Evolutionary conservation across 768 basidiomycete species (phyloP).

Genomic region (Leccinum sublutescens): DNA sequence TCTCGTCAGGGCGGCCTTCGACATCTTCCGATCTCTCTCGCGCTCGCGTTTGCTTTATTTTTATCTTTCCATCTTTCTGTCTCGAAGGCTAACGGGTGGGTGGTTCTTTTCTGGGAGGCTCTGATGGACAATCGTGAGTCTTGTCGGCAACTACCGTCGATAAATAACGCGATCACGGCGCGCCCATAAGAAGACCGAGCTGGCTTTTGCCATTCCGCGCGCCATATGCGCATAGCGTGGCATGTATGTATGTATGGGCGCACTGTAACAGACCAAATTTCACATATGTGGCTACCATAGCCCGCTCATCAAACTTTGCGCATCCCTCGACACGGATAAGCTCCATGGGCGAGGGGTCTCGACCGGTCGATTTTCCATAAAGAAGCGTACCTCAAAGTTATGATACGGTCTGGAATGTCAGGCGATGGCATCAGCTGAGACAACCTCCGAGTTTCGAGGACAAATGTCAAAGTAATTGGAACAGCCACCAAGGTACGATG

Average conservation of each 20-base stretch:
- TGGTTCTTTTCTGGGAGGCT: not conserved
- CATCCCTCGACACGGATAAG: constrained; percentile 13
- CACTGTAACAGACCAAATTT: not conserved
- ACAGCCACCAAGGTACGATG: not conserved
- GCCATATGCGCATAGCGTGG: not conserved
- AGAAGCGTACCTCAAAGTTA: not conserved
- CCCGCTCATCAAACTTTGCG: not conserved
- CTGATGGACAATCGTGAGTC: not conserved
- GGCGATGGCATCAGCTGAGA: not conserved
- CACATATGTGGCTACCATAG: not conserved
- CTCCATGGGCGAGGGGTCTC: constrained; percentile 11
- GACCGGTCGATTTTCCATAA: constrained; percentile 1
- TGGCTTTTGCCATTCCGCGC: not conserved
- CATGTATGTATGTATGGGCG: not conserved
- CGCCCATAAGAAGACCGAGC: not conserved
- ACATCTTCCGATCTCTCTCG: not conserved
- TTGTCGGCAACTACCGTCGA: not conserved
- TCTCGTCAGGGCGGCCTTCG: not conserved
- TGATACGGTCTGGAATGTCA: not conserved
- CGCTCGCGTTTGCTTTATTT: not conserved
- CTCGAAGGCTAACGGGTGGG: not conserved
- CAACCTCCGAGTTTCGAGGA: not conserved
- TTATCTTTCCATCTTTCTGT: not conserved
- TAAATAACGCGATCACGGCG: not conserved
- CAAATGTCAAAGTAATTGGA: not conserved